Evolutionary conservation across 352 stramenopile species (phyloP).

Genomic region (Phytophthora cryptogea): DNA sequence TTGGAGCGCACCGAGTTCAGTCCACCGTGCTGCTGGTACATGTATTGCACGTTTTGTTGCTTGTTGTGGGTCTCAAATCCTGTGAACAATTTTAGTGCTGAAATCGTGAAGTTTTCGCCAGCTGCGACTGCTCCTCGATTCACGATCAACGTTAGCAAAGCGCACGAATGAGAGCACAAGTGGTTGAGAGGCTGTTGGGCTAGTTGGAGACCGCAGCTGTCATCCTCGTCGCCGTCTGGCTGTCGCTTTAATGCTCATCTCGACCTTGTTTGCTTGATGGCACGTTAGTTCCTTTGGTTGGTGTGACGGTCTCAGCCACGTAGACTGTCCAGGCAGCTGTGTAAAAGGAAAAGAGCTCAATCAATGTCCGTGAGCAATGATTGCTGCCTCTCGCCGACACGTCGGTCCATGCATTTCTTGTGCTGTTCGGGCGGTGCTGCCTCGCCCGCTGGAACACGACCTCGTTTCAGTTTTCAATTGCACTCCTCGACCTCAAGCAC

Average conservation of each 20-base stretch:
- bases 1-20: too few relatives aligned
- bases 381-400: background rate
- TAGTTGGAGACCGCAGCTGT: background rate
- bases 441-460: conserved; percentile 5
- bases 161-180: background rate
- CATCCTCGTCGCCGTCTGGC: background rate
- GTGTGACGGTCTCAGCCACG: background rate
- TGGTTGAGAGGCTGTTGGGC: background rate
- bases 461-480: conserved; percentile 10
- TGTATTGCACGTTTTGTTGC: background rate
- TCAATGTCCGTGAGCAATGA: background rate
- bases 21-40: background rate
- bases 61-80: background rate
- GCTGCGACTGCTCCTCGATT: background rate
- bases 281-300: background rate
- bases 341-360: background rate
- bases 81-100: background rate
- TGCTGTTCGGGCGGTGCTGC: conserved; percentile 15
- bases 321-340: background rate
- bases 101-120: conserved; percentile 1
- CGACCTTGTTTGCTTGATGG: background rate
- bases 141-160: background rate
- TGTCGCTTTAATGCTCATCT: background rate
- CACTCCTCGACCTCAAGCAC: conserved; percentile 7
- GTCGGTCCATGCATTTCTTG: background rate